Evolutionary conservation across 495 filamentous ascomycete species (phyloP).

Genomic region (Geopyxis carbonaria): DNA sequence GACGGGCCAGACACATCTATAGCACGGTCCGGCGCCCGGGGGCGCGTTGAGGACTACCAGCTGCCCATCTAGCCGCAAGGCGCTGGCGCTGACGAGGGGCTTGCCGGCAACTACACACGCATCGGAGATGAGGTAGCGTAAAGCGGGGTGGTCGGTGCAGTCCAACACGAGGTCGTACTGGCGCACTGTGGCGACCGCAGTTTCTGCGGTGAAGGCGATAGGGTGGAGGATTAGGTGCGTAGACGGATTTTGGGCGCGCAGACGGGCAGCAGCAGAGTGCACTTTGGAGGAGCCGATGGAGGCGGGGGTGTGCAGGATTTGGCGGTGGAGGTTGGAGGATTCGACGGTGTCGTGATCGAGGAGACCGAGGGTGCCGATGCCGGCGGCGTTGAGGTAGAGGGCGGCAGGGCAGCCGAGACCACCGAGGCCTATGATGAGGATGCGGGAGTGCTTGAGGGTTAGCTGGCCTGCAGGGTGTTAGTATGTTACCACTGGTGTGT

Average conservation of each 20-base stretch:
- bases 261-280: conserved; percentile 51
- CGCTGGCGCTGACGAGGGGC: conserved; percentile 74
- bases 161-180: conserved; percentile 75
- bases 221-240: conserved; percentile 11
- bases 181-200: conserved; percentile 18
- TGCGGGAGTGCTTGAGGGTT: conserved; percentile 46
- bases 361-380: conserved; percentile 66
- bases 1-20: conserved; percentile 78
- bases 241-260: conserved; percentile 30
- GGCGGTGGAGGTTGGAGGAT: conserved; percentile 78
- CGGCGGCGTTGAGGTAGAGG: conserved; percentile 73
- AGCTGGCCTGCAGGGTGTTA: conserved; percentile 47
- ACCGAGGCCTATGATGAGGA: conserved; percentile 81
- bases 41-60: conserved; percentile 67
- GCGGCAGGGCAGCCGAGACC: conserved; percentile 86
- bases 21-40: conserved; percentile 50
- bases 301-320: conserved; percentile 58
- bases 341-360: conserved; percentile 82
- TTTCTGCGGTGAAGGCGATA: conserved; percentile 29
- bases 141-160: conserved; percentile 70
- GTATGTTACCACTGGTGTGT: background rate
- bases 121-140: conserved; percentile 86
- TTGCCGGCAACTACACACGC: conserved; percentile 62
- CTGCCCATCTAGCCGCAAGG: conserved; percentile 73
- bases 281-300: conserved; percentile 69